Base-by-base conservation (phyloP, 352 stramenopile species). In the Phytophthora macrochlamydospora region DNA sequence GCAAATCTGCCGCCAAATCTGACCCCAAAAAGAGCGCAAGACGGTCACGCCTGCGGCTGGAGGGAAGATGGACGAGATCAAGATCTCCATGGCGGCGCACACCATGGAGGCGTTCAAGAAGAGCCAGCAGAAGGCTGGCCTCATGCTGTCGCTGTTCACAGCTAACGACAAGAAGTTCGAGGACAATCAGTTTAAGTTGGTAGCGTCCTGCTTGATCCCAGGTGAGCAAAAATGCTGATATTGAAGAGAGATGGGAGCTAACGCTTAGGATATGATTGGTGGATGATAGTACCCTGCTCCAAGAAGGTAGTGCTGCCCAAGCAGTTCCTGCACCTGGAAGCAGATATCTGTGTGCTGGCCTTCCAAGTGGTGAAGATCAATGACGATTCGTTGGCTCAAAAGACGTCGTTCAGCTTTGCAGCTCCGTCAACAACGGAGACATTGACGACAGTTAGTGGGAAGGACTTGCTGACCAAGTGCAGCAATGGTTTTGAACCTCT, bases 301-400 rank as follows among this genome's bases (percentile, higher is more conserved):
- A 91, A 92, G 64, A 75, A 89, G 8, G 62, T 89, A 28, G 51
- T 40, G n/a, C 65, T 93, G 48, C 73, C 79, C 1, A 60, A 67
- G 31, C 51, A 79, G 63, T 85, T 89, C 32, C 56, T 89, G 18
- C 70, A 67, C 8, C 54, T 73, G 6, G 54, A 60, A 4, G 68
- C 81, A 13, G 75, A 85, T 51, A 74, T 91, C n/a, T 77, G 62
- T 51, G 51, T 91, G 12, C n/a, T 85, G 48, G 60, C 70, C 4
- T 87, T 92, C 59, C 85, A 93, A 49, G 74, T 91, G 44, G 76
- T 92, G 37, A 78, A 87, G 49, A 83, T 90, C 54, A 79, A 65
- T 28, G 77, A 90, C 1, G 71, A 83, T 7, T 51, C 75, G 30
- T 74, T 92, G 37, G 53, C 62, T 35, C 53, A 52, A 11, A 55